phyloP scores from a whole-genome alignment of 2,329 filamentous ascomycete genomes.

The Epichloe festucae region DNA sequence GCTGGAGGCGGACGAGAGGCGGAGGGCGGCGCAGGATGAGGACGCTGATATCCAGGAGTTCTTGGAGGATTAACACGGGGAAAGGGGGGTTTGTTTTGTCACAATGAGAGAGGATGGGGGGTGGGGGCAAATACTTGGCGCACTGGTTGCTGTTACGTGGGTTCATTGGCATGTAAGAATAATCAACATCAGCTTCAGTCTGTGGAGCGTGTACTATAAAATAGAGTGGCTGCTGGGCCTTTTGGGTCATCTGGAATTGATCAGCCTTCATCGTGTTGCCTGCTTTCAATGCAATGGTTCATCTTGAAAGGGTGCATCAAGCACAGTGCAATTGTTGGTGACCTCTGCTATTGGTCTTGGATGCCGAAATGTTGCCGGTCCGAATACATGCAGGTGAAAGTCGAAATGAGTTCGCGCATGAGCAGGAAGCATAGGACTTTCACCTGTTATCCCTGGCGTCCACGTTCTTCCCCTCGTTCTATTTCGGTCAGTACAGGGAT shows the following conservation, averaged over 20 bases:
- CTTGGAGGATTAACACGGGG: conserved; percentile 33
- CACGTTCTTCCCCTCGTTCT: no score
- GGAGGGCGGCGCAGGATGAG: conserved; percentile 49
- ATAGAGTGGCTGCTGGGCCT: conserved; percentile 1
- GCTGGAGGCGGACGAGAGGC: conserved; percentile 48
- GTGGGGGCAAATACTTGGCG: background rate
- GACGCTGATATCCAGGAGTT: conserved; percentile 67
- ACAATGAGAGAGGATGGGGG: background rate
- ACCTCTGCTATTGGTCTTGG: no score
- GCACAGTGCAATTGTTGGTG: no score
- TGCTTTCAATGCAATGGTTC: no score
- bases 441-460: no score
- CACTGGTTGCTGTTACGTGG: background rate
- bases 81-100: background rate
- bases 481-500: no score
- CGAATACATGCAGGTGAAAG: no score
- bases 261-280: no score
- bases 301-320: no score
- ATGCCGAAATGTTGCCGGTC: no score
- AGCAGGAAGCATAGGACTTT: no score
- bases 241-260: conserved; percentile 1
- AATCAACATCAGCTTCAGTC: background rate
- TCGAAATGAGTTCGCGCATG: no score
- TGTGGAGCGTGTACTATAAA: background rate
- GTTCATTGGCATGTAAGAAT: background rate